Conservation (phyloP, 768 basidiomycete genomes). For the Pluteus cervinus region DNA sequence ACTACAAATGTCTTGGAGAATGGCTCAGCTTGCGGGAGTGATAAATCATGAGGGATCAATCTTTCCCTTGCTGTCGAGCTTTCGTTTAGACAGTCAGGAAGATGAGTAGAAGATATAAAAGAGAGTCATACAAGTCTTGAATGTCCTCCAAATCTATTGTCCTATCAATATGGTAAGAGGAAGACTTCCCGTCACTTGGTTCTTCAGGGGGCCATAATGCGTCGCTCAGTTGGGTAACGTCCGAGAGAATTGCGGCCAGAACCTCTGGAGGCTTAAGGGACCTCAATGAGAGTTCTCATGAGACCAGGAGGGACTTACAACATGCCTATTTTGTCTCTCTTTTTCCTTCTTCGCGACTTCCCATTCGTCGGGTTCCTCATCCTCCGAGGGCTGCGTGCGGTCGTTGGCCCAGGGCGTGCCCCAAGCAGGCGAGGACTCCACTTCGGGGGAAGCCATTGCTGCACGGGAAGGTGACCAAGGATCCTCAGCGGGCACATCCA, state of each 20-base stretch:
- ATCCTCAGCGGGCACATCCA: constrained; percentile 19
- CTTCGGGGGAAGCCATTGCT: constrained; percentile 14
- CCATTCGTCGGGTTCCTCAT: constrained; percentile 56
- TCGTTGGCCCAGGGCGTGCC: constrained; percentile 32
- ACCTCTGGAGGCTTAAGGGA: constrained; percentile 61
- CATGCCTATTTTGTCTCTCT: constrained; percentile 51
- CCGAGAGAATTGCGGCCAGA: constrained; percentile 48
- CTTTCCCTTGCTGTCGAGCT: constrained; percentile 36
- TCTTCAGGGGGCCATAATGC: constrained; percentile 48
- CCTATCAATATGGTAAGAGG: constrained; percentile 16
- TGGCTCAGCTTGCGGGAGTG: constrained; percentile 39
- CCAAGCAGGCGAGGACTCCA: constrained; percentile 29
- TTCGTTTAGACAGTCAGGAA: constrained; percentile 1
- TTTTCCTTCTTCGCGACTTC: constrained; percentile 54
- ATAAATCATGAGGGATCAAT: constrained; percentile 45
- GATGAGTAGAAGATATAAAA: neutral
- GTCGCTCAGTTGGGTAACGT: constrained; percentile 44
- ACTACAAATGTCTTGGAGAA: constrained; percentile 52
- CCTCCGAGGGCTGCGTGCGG: constrained; percentile 12
- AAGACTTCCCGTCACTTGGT: constrained; percentile 3
- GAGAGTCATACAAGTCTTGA: constrained; percentile 53
- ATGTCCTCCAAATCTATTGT: constrained; percentile 34
- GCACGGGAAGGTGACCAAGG: constrained; percentile 31
- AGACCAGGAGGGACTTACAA: constrained; percentile 42
- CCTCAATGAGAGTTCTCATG: too few species aligned